Conservation (phyloP, 768 basidiomycete species). For the Suillus plorans region DNA sequence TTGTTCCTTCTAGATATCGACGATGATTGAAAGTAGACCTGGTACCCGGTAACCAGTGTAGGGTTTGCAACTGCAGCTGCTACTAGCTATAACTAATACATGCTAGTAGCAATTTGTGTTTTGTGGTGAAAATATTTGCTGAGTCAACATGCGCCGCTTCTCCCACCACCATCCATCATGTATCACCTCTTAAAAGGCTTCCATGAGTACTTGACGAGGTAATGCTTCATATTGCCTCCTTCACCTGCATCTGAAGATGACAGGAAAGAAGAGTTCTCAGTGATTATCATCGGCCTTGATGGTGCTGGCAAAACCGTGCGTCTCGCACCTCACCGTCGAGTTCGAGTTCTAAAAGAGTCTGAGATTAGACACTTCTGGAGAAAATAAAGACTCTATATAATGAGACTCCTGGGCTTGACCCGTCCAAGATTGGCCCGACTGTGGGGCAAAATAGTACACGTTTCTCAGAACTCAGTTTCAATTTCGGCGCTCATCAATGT, state of each 20-base stretch:
- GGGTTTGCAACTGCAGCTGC: neutral
- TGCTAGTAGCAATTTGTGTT: too few species aligned
- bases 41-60: neutral
- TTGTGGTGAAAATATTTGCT: neutral
- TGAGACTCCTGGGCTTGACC: constrained; percentile 79
- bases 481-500: neutral
- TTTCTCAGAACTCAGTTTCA: neutral
- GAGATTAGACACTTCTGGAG: constrained; percentile 75
- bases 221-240: constrained; percentile 9
- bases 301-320: constrained; percentile 89
- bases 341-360: constrained; percentile 4
- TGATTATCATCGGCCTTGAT: constrained; percentile 92
- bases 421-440: constrained; percentile 93
- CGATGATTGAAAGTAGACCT: neutral
- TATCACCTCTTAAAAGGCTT: constrained; percentile 93
- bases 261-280: constrained; percentile 88
- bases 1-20: neutral
- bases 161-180: constrained; percentile 60
- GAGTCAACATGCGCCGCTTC: neutral
- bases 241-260: constrained; percentile 8
- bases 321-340: neutral
- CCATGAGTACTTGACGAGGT: constrained; percentile 88
- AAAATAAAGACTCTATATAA: constrained; percentile 93
- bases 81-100: too few species aligned
- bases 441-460: constrained; percentile 95